A percentile compares a stretch with the other conserved stretches of the same genome.
These are phyloP conservation scores for Globisporangium parvum DNA, from an alignment of 352 stramenopile genomes.

Conservation along the genomic window DNA sequence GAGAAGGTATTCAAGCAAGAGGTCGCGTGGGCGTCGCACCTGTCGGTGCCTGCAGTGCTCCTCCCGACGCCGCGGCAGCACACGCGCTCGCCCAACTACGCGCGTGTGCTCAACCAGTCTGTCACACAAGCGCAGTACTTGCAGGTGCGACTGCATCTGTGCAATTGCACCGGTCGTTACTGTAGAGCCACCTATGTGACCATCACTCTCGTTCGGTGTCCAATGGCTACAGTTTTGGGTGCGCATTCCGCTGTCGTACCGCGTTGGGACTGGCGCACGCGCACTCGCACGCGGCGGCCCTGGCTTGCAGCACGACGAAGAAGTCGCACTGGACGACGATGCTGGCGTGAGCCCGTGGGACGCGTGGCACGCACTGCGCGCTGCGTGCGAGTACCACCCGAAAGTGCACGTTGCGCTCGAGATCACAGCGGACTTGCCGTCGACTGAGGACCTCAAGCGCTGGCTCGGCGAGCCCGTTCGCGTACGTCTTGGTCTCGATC, in stretches of 20 bases:
- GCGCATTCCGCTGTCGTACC: slow-evolving; percentile 57
- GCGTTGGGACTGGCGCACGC: slow-evolving; percentile 13
- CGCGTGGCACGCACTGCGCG: slow-evolving; percentile 76
- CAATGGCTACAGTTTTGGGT: slow-evolving; percentile 74
- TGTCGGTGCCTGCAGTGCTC: slow-evolving; percentile 94
- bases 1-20: slow-evolving; percentile 89
- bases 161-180: neutral
- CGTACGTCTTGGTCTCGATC: slow-evolving; percentile 16
- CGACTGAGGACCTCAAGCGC: slow-evolving; percentile 53
- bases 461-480: slow-evolving; percentile 87
- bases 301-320: slow-evolving; percentile 18
- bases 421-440: slow-evolving; percentile 75
- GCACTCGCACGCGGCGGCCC: slow-evolving; percentile 20
- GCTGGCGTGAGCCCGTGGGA: slow-evolving; percentile 43
- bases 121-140: slow-evolving; percentile 73
- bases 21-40: slow-evolving; percentile 94
- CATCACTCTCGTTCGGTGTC: neutral
- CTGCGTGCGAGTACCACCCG: slow-evolving; percentile 78
- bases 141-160: slow-evolving; percentile 22
- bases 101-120: slow-evolving; percentile 75
- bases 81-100: slow-evolving; percentile 74
- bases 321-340: slow-evolving; percentile 18
- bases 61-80: slow-evolving; percentile 64
- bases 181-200: neutral
- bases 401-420: slow-evolving; percentile 84